Evolutionary conservation across 257 asterid species (phyloP).

Genomic region (Henckelia pumila): DNA sequence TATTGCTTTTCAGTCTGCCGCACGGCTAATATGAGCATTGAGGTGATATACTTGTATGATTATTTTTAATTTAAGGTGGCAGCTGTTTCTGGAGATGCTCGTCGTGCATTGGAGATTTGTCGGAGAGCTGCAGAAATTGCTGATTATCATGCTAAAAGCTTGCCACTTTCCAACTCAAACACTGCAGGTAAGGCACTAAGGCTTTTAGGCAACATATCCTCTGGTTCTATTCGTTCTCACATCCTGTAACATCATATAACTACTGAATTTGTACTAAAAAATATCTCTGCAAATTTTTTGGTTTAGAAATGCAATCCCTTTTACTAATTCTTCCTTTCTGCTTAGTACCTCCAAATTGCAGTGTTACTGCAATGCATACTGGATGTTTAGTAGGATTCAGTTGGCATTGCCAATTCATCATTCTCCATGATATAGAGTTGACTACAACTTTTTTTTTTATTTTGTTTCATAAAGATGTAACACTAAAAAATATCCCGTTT

Average conservation of each 20-base stretch:
- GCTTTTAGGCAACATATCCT: conserved; percentile 4
- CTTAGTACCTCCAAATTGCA: conserved; percentile 10
- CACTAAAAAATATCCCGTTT: conserved; percentile 7
- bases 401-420: background rate
- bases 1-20: conserved; percentile 14
- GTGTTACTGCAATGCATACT: conserved; percentile 1
- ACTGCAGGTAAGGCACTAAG: conserved; percentile 38
- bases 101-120: conserved; percentile 95
- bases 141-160: conserved; percentile 60
- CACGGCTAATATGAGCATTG: conserved; percentile 12
- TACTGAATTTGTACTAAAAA: background rate
- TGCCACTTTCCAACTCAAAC: conserved; percentile 39
- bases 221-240: background rate
- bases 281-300: background rate
- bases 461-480: conserved; percentile 15
- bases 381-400: background rate
- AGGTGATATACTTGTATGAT: conserved; percentile 8
- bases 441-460: too few relatives aligned
- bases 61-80: conserved; percentile 65
- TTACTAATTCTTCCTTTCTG: background rate
- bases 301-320: background rate
- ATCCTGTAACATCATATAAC: background rate
- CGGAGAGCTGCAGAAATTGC: conserved; percentile 96
- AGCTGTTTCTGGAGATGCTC: conserved; percentile 98
- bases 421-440: background rate